Percentiles rank a stretch among this genome's conserved stretches.
phyloP scores from a whole-genome alignment of 2,329 filamentous ascomycete genomes.

The Penicillium janthinellum region DNA sequence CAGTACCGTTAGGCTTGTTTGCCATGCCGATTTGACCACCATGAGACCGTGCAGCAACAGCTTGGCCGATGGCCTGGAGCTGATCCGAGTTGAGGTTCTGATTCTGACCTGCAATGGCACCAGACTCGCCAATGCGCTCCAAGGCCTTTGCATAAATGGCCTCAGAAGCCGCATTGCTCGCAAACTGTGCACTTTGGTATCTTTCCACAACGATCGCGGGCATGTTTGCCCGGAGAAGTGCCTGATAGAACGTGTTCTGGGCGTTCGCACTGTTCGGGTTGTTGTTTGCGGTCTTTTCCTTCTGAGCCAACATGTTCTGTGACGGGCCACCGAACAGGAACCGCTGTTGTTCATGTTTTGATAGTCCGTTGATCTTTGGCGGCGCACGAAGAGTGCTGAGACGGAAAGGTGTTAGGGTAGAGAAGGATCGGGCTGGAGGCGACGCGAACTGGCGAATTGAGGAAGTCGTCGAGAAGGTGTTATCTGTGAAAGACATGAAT shows the following conservation, averaged over 20 bases:
- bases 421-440: constrained; percentile 34
- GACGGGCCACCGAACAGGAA: constrained; percentile 45
- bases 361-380: constrained; percentile 28
- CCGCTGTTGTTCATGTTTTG: constrained; percentile 39
- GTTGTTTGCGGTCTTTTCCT: constrained; percentile 90
- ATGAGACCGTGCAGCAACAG: constrained; percentile 70
- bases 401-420: constrained; percentile 34
- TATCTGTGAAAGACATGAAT: constrained; percentile 14
- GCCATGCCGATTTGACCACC: constrained; percentile 65
- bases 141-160: constrained; percentile 77
- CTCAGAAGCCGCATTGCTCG: constrained; percentile 75
- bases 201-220: constrained; percentile 88
- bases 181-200: constrained; percentile 83
- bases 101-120: constrained; percentile 28
- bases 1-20: constrained; percentile 57
- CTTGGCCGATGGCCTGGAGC: constrained; percentile 78
- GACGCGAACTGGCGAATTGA: constrained; percentile 16
- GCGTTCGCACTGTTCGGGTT: constrained; percentile 84
- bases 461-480: constrained; percentile 21
- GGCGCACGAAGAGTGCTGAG: constrained; percentile 28
- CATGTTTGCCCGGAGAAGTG: constrained; percentile 88
- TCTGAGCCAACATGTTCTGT: constrained; percentile 71
- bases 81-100: constrained; percentile 59
- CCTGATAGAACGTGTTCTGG: constrained; percentile 92
- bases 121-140: constrained; percentile 53